Percentiles rank a stretch among this genome's conserved stretches.
Evolutionary conservation across 805 yeast genomes (phyloP).

Genomic region (Ogataea populi-albae): DNA sequence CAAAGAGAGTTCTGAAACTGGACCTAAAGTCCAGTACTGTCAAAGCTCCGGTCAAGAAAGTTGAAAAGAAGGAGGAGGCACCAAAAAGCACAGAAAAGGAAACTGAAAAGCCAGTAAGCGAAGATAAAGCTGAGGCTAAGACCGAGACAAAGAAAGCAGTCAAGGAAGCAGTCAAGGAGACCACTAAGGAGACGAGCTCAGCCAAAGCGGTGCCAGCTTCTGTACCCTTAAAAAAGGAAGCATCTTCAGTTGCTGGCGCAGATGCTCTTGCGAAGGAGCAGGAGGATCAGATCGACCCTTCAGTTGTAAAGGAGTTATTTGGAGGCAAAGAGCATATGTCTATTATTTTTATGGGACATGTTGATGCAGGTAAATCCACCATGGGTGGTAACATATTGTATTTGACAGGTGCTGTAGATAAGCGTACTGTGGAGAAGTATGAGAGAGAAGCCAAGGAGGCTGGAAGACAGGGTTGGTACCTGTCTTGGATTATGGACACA

Average conservation of each 20-base stretch:
- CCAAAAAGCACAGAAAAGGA: slow-evolving; percentile 26
- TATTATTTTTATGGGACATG: slow-evolving; percentile 98
- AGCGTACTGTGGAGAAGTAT: slow-evolving; percentile 96
- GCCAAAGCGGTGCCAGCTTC: slow-evolving; percentile 12
- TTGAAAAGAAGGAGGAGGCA: slow-evolving; percentile 37
- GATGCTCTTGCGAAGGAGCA: slow-evolving; percentile 62
- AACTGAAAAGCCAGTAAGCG: slow-evolving; percentile 15
- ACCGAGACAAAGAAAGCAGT: slow-evolving; percentile 26
- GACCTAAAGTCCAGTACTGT: slow-evolving; percentile 59
- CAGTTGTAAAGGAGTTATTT: slow-evolving; percentile 85
- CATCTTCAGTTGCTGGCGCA: slow-evolving; percentile 32
- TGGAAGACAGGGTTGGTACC: slow-evolving; percentile 99
- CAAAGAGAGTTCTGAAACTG: slow-evolving; percentile 64
- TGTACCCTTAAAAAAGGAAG: slow-evolving; percentile 13
- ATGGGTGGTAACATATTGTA: slow-evolving; percentile 97
- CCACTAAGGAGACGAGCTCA: slow-evolving; percentile 14
- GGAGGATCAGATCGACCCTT: slow-evolving; percentile 82
- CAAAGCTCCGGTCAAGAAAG: slow-evolving; percentile 39
- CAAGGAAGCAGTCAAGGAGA: slow-evolving; percentile 15
- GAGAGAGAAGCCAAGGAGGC: slow-evolving; percentile 99
- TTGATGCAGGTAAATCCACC: slow-evolving; percentile 98
- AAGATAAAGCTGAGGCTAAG: slow-evolving; percentile 20
- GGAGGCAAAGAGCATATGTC: slow-evolving; percentile 98
- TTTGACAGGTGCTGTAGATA: slow-evolving; percentile 95
- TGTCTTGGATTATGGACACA: slow-evolving; percentile 99